Base-by-base conservation (phyloP, 345 rosid genomes). In the Arabis alpina region DNA sequence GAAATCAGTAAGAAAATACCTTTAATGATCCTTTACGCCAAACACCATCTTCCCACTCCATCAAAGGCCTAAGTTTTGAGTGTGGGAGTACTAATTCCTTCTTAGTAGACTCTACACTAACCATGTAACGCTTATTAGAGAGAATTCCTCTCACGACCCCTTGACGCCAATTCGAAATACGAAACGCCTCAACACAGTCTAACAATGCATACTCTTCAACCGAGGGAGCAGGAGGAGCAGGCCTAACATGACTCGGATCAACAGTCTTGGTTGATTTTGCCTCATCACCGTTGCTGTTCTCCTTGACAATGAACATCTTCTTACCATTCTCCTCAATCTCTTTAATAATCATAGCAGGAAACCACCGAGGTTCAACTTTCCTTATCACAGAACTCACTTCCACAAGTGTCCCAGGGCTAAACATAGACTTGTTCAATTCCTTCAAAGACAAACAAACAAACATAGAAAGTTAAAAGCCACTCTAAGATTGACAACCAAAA, bases 141-240 rank as follows among this genome's bases (percentile, higher is more conserved):
- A 85, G 84, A 82, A 89, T 48, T 73, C 64, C 77, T 10, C 76
- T 87, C 36, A 89, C 80, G n/a, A 75, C 60, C 49, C 92, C 96
- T 66, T 74, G 68, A 32, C 76, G 79, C 96, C 96, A 89, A 30
- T 79, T 77, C 9, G n/a, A 55, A 55, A 62, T 75, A 78, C 32
- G 74, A 23, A 11, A 32, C 0, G 59, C 58, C 67, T 89, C 92
- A 5, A 89, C 92, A 58, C 34, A 71, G 47, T 85, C 87, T 68
- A 87, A 60, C 77, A 89, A 70, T 25, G 50, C 55, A 56, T 72
- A 85, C 52, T 60, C 37, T 70, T 74, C 83, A 47, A 65, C 83
- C 15, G 54, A 69, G 14, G 71, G 58, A 64, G 23, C 61, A 28
- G 92, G 92, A 72, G 82, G 89, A 15, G 53, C 12, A 36, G 92